A percentile compares a stretch with the other conserved stretches of the same genome.
These are phyloP conservation scores for Rhizophagus clarus DNA, from an alignment of 192 early-diverging fungal species.

Conservation along the genomic window DNA sequence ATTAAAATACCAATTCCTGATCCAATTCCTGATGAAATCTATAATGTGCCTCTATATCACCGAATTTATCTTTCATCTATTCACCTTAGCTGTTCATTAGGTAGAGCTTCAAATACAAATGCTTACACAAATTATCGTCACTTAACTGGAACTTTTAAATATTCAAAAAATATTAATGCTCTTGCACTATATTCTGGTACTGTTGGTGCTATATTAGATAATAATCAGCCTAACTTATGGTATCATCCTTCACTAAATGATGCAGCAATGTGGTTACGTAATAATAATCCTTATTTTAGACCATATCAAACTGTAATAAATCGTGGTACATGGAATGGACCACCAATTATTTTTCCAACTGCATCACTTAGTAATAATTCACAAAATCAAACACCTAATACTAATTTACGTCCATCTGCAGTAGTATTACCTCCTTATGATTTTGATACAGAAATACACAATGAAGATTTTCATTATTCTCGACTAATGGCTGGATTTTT, in stretches of 20 bases:
- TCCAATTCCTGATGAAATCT: background rate
- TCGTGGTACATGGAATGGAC: background rate
- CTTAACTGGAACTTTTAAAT: background rate
- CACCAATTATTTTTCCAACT: background rate
- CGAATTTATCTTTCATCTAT: background rate
- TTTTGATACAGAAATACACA: conserved; percentile 10
- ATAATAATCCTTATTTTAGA: background rate
- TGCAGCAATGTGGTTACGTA: background rate
- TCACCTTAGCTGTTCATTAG: background rate
- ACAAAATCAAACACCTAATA: background rate
- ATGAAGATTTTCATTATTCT: background rate
- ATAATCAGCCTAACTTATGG: background rate
- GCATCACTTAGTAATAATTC: background rate
- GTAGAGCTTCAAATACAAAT: background rate
- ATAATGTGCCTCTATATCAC: background rate
- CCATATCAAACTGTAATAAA: background rate
- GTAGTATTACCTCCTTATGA: background rate
- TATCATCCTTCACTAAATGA: background rate
- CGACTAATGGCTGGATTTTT: background rate
- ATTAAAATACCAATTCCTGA: background rate
- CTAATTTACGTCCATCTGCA: background rate
- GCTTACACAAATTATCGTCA: background rate
- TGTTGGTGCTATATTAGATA: background rate
- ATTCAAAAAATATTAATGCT: background rate
- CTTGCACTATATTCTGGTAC: conserved; percentile 4